Base-by-base conservation (phyloP, 2,329 filamentous ascomycete species). In the Aureobasidium sp. region DNA sequence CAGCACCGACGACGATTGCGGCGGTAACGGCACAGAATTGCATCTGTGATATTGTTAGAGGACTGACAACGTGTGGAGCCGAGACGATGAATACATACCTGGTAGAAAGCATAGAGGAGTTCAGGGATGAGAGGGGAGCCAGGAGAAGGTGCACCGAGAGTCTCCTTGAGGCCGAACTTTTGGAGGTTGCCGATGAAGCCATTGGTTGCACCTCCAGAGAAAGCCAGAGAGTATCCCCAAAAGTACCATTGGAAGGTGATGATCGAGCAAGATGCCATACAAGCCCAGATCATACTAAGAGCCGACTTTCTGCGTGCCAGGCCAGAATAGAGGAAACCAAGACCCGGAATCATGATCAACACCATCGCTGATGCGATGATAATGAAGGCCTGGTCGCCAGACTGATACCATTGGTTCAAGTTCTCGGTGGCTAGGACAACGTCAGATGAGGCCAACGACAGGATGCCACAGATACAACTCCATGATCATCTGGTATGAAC, bases 231-330 rank as follows among this genome's bases (percentile, higher is more conserved):
- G 77, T 96, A 99, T 41, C 94, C 94, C 93, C 94, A 97, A 76
- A 99, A 97, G 73, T 97, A 97, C 94, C 94, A 99, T 79, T 99
- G 94, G 80, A 99, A 97, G 62, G 90, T 88, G 74, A 97, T 83
- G 72, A 97, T 87, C 52, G 90, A 92, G 73, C 89, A 89, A 51
- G 91, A 94, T 75, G 89, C 93, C 90, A 99, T 95, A 78, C 89
- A 91, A 15, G 93, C 91, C 91, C 92, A 97, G 72, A 99, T 94
- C 81, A 97, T 88, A 66, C 91, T 96, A 47, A 99, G 84, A 34
- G 94, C 94, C 5, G 94, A 97, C 81, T 99, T 99, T 81, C 94
- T 86, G 68, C 94, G 88, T n/a, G 94, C 93, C 68, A 97, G 87
- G 68, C 94, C 94, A 14, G 93, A 97, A 80, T 99, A 99, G 67